A percentile compares a stretch with the other conserved stretches of the same genome.
phyloP scores from a whole-genome alignment of 1,139 yeast species.

The Candida albicans region DNA sequence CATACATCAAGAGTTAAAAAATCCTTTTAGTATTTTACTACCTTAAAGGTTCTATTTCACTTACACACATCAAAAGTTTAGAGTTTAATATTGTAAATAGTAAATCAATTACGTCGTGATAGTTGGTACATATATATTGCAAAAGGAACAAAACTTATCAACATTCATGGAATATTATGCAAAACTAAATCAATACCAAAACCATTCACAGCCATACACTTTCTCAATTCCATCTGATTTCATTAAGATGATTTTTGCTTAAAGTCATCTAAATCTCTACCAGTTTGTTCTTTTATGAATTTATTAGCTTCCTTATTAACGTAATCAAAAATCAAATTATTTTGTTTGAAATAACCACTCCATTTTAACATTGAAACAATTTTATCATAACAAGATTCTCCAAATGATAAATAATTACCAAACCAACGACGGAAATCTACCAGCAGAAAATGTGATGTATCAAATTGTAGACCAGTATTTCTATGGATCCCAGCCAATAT shows the following conservation, averaged over 20 bases:
- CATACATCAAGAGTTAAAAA: too few species aligned
- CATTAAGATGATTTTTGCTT: neutral
- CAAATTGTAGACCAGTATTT: conserved; percentile 59
- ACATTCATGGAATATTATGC: neutral
- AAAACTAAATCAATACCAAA: neutral
- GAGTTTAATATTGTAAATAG: too few species aligned
- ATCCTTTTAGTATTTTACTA: too few species aligned
- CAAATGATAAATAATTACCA: conserved; percentile 52
- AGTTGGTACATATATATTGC: too few species aligned
- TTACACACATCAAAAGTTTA: too few species aligned
- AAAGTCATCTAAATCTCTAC: conserved; percentile 29
- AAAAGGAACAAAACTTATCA: neutral
- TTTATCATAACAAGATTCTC: conserved; percentile 53
- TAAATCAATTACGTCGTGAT: too few species aligned
- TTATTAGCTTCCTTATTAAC: conserved; percentile 35
- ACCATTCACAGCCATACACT: neutral
- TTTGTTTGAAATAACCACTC: conserved; percentile 48
- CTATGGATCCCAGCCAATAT: conserved; percentile 65
- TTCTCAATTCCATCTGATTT: neutral
- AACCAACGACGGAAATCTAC: conserved; percentile 57
- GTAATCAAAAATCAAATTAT: conserved; percentile 38
- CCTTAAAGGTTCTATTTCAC: too few species aligned
- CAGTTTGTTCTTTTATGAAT: conserved; percentile 35
- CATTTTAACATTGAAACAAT: conserved; percentile 37
- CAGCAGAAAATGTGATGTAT: conserved; percentile 45